Conservation (phyloP, 139 green algal genomes). For the Chlamydomonas incerta region DNA sequence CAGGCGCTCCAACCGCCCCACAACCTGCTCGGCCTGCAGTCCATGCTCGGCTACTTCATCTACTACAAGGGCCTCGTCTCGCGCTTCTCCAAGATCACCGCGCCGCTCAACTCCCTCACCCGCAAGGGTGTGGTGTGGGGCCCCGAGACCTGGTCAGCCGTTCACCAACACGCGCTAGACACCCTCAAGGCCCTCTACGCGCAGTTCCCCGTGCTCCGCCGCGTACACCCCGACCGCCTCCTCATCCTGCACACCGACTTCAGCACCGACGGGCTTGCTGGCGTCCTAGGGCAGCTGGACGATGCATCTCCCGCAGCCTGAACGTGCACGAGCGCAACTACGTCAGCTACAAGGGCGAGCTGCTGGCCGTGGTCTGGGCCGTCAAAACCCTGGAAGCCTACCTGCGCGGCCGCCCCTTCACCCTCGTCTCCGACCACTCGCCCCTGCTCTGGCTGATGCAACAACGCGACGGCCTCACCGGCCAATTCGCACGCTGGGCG, state of each 20-base stretch:
- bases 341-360: conserved; percentile 44
- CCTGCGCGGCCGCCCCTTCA: conserved; percentile 17
- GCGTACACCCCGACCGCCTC: neutral
- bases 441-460: conserved; percentile 45
- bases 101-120: neutral
- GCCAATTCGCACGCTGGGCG: conserved; percentile 46
- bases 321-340: conserved; percentile 46
- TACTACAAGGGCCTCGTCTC: neutral
- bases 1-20: neutral
- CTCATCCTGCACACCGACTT: conserved; percentile 22
- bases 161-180: conserved; percentile 13
- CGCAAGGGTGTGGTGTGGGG: conserved; percentile 6
- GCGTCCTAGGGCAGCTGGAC: conserved; percentile 53
- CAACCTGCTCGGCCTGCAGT: conserved; percentile 35
- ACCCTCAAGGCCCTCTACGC: conserved; percentile 6
- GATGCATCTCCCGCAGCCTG: neutral
- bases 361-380: conserved; percentile 49
- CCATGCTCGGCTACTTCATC: neutral
- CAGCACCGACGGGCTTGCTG: conserved; percentile 23
- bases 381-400: conserved; percentile 24
- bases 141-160: neutral
- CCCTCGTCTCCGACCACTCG: conserved; percentile 43
- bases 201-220: neutral
- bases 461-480: neutral
- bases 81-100: neutral